Evolutionary conservation across 345 rosid genomes (phyloP).

Genomic region (Lepidium aucheri): DNA sequence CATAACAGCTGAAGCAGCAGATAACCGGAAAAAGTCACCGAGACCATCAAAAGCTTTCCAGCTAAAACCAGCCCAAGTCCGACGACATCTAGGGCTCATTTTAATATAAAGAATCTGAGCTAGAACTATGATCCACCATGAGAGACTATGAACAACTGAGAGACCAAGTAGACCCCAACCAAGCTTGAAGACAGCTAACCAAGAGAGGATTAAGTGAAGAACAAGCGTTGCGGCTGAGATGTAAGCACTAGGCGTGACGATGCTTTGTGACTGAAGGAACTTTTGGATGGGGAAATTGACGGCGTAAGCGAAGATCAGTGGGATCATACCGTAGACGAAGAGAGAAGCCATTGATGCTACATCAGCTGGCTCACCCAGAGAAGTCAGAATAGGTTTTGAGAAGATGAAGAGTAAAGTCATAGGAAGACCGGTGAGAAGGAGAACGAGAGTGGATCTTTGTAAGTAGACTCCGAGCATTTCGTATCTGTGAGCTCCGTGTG

Average conservation of each 20-base stretch:
- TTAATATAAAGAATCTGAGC: slow-evolving; percentile 50
- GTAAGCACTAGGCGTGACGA: slow-evolving; percentile 61
- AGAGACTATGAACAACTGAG: slow-evolving; percentile 37
- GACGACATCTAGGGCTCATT: slow-evolving; percentile 33
- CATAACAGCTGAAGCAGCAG: slow-evolving; percentile 61
- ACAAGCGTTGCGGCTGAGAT: slow-evolving; percentile 41
- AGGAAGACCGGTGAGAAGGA: slow-evolving; percentile 40
- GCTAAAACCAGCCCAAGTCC: slow-evolving; percentile 51
- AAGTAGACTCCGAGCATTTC: slow-evolving; percentile 65
- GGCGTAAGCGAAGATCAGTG: slow-evolving; percentile 61
- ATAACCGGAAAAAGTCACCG: slow-evolving; percentile 42
- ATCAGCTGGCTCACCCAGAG: slow-evolving; percentile 46
- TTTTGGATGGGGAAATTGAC: slow-evolving; percentile 61
- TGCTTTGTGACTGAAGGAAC: slow-evolving; percentile 55
- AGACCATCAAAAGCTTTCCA: slow-evolving; percentile 46
- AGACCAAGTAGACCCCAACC: slow-evolving; percentile 45
- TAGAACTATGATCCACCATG: slow-evolving; percentile 52
- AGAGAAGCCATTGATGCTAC: slow-evolving; percentile 50
- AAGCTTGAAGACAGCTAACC: slow-evolving; percentile 39
- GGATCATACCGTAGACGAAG: slow-evolving; percentile 59
- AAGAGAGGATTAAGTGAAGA: slow-evolving; percentile 40
- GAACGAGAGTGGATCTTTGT: slow-evolving; percentile 56
- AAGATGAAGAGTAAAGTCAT: slow-evolving; percentile 43
- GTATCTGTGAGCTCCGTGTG: slow-evolving; percentile 57
- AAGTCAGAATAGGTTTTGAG: slow-evolving; percentile 40